Base-by-base conservation (phyloP, 2,329 filamentous ascomycete genomes). In the Sclerotinia trifoliorum region DNA sequence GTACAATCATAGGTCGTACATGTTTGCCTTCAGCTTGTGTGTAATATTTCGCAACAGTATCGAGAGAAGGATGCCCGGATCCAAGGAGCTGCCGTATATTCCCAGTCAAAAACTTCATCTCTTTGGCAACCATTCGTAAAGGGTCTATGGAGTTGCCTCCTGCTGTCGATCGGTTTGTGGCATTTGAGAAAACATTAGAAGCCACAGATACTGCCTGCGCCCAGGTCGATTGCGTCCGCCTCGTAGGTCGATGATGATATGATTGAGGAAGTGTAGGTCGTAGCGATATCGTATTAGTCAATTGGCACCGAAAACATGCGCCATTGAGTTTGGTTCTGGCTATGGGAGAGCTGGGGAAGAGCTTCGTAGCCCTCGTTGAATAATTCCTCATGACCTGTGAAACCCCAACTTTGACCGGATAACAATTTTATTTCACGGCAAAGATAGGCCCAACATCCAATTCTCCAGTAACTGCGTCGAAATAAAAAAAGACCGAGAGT, bases 41-140 rank as follows among this genome's bases (percentile, higher is more conserved):
- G 80, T 99, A 99, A 83, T 99, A 99, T 81, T 99, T 99, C 65
- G 95, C 93, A 39, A 94, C 94, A 54, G 92, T 94, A 78, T 98
- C 95, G 70, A 99, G 86, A 57, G 94, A 93, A 0, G 95, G 95
- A 78, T 99, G 94, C 7, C 94, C 94, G 0, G 94, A 97, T 7
- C 94, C 94, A 21, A 98, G 83, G n/a, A 98, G 84, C 77, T 96
- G 91, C 70, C 92, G 86, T 79, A 98, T 96, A 76, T 98, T 97
- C 66, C 93, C 93, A 15, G 92, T 97, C 76, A 98, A 82, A 75
- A 94, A 96, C 80, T 96, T 95, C 89, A 99, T 92, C 83, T 98
- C 94, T 81, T 97, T 96, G 71, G 92, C 94, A 46, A 98, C 94
- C 46, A 92, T 90, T 71, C 92, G 88, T 76, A 98, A 85, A 46